Evolutionary conservation across 2,329 filamentous ascomycete genomes (phyloP), one percentile per base, ranked within the genome.

Genomic region (Thelonectria blattea): DNA sequence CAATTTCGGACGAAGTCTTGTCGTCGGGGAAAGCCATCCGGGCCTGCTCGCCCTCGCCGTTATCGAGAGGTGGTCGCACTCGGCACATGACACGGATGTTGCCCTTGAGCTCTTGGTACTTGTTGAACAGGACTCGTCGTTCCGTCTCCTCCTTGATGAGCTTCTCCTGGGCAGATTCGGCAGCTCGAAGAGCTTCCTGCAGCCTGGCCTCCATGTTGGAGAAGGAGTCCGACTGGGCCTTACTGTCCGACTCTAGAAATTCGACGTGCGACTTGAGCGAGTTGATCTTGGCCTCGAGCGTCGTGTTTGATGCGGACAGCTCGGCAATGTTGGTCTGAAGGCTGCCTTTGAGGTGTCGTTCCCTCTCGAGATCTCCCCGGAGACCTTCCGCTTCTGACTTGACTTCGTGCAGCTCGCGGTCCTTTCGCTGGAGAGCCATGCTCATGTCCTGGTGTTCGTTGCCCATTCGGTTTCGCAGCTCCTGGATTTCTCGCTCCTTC

Each of bases 31-130:
- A 97, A 2, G 85, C 82, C 65, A 98, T 91, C 52, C 86, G 85
- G 3, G 94, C 92, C 12, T 86, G 81, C 22, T 88, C 83, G 7
- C 88, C 88, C 58, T 91, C 88, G 1, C 79, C 75, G 0, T 75
- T 68, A 22, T 81, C 81, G 20, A 91, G 80, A 0, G 89, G 81
- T 1, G 95, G 95, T 42, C 96, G 89, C 27, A 98, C 94, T 73
- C 95, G 88, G 73, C 94, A 98, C 87, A 99, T 99, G 66, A 99
- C 95, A 18, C 95, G 90, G 71, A 99, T 99, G 73, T 99, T 99
- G 70, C 95, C 95, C 76, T 97, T 97, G 61, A 99, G 85, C 73
- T 99, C 95, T 74, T 99, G 93, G 48, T 99, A 94, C 75, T 96
- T 95, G 77, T 98, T 98, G 80, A 98, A 97, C 0, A 99, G 84